Conservation (phyloP, 2,329 filamentous ascomycete genomes). For the Xylariales sp. region DNA sequence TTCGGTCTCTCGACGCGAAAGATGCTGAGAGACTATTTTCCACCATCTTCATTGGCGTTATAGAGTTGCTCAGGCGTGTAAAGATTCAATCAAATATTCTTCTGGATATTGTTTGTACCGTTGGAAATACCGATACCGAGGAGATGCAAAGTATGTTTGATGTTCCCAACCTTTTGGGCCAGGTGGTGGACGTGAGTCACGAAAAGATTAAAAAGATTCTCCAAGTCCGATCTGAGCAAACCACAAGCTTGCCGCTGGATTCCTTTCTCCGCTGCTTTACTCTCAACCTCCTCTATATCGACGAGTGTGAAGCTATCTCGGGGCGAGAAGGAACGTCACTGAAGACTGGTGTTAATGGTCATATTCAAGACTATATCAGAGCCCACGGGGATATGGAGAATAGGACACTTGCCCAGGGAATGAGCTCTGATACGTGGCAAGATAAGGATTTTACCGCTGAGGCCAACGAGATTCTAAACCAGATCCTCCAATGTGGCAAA, state of each 20-base stretch:
- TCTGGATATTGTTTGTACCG: conserved; percentile 80
- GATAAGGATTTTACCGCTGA: conserved; percentile 68
- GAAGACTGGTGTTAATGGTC: conserved; percentile 76
- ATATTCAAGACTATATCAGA: conserved; percentile 77
- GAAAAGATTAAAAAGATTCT: conserved; percentile 72
- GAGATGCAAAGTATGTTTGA: conserved; percentile 75
- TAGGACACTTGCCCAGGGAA: conserved; percentile 68
- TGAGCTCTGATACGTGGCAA: conserved; percentile 79
- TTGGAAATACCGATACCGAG: conserved; percentile 42
- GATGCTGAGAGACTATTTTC: conserved; percentile 81
- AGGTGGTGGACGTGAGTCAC: conserved; percentile 76
- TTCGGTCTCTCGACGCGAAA: conserved; percentile 75
- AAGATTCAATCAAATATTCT: conserved; percentile 91
- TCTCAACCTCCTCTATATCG: conserved; percentile 76
- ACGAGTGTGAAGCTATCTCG: conserved; percentile 81
- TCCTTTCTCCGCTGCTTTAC: conserved; percentile 79
- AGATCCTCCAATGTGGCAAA: conserved; percentile 66
- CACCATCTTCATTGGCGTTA: conserved; percentile 80
- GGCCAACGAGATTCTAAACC: conserved; percentile 55
- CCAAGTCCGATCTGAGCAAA: conserved; percentile 72
- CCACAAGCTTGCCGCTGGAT: conserved; percentile 59
- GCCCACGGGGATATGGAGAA: conserved; percentile 67
- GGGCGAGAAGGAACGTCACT: conserved; percentile 71
- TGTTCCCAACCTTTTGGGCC: conserved; percentile 71
- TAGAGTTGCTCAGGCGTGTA: conserved; percentile 79